Evolutionary conservation across 208 protist genomes (phyloP).

Genomic region (Wallacemonas sp.): DNA sequence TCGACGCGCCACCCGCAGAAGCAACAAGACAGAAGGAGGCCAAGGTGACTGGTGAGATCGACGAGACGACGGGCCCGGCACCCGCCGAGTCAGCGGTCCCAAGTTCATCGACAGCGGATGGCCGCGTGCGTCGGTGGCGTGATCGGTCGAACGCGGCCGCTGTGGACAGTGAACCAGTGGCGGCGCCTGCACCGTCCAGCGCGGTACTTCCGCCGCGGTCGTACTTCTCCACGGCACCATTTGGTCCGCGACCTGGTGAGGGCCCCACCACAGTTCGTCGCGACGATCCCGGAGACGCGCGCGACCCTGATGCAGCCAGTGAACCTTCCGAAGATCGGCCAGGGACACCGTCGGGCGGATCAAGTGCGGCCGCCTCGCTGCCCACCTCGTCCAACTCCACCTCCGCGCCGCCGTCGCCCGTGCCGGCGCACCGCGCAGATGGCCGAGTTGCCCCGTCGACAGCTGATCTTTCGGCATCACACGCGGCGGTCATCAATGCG

Average conservation of each 20-base stretch:
- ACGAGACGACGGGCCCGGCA: too few species aligned
- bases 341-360: background rate
- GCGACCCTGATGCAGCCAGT: background rate
- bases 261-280: background rate
- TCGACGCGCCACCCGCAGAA: background rate
- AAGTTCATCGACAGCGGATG: too few species aligned
- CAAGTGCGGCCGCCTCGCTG: background rate
- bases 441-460: background rate
- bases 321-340: background rate
- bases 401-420: constrained; percentile 2
- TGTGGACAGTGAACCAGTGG: too few species aligned
- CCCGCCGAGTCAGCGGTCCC: too few species aligned
- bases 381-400: background rate
- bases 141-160: background rate
- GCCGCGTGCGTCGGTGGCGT: too few species aligned
- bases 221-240: constrained; percentile 3
- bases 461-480: background rate
- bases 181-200: too few species aligned
- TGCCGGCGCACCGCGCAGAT: background rate
- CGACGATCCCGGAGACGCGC: background rate
- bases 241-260: background rate
- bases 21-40: background rate
- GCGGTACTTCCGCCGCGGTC: constrained; percentile 1
- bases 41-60: too few species aligned
- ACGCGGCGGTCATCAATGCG: background rate